Conservation (phyloP, 495 filamentous ascomycete species). For the Tuber borchii region DNA sequence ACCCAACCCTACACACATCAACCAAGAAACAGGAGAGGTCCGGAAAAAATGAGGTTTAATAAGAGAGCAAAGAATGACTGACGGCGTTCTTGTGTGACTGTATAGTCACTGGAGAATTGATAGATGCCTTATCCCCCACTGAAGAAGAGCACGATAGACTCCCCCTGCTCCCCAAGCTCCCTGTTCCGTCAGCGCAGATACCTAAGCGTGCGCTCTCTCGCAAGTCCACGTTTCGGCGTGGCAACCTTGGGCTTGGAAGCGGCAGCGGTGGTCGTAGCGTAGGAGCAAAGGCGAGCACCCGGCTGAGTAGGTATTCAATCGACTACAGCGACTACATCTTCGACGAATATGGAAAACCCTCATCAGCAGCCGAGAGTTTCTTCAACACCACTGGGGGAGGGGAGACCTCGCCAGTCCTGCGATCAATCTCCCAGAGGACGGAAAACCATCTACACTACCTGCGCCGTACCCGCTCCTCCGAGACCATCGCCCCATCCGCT, state of each 20-base stretch:
- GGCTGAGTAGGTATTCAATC: slow-evolving; percentile 9
- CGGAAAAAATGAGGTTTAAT: neutral
- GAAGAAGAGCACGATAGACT: slow-evolving; percentile 4
- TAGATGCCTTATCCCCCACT: slow-evolving; percentile 43
- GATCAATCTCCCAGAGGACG: slow-evolving; percentile 16
- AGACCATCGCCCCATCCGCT: slow-evolving; percentile 15
- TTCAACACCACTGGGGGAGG: neutral
- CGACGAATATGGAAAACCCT: slow-evolving; percentile 14
- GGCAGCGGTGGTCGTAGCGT: neutral
- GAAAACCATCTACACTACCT: slow-evolving; percentile 4
- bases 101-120: slow-evolving; percentile 41
- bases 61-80: slow-evolving; percentile 4
- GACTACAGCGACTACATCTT: slow-evolving; percentile 24
- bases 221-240: slow-evolving; percentile 12
- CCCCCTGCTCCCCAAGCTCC: slow-evolving; percentile 11
- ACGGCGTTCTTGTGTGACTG: slow-evolving; percentile 6
- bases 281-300: neutral
- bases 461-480: slow-evolving; percentile 18
- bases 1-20: neutral
- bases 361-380: slow-evolving; percentile 13
- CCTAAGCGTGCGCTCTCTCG: slow-evolving; percentile 11
- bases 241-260: slow-evolving; percentile 7
- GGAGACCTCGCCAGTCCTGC: slow-evolving; percentile 8
- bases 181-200: slow-evolving; percentile 10
- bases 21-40: neutral